These are phyloP conservation scores for Xylaria sp. DNA, from an alignment of 2,329 filamentous ascomycete species.

Conservation along the genomic window DNA sequence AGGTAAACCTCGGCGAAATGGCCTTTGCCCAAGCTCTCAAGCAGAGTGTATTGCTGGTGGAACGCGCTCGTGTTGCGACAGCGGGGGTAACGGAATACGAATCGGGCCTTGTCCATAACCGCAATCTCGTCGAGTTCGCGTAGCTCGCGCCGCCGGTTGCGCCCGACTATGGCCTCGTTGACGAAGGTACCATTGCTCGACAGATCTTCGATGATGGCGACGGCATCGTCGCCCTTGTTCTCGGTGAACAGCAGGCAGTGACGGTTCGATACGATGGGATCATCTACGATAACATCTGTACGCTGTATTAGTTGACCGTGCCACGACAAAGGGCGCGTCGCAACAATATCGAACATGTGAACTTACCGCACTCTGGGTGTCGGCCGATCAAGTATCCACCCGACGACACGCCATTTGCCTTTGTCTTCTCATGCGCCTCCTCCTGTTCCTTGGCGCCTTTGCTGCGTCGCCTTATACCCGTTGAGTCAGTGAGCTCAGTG, in stretches of 20 bases:
- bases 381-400: constrained; percentile 88
- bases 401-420: constrained; percentile 57
- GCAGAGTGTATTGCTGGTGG: constrained; percentile 75
- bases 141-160: constrained; percentile 85
- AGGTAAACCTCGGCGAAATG: constrained; percentile 93
- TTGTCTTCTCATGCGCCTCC: constrained; percentile 56
- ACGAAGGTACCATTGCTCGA: constrained; percentile 97
- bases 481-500: constrained; percentile 38
- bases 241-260: constrained; percentile 66
- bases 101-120: constrained; percentile 77
- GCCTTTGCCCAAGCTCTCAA: constrained; percentile 85
- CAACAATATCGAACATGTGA: not conserved
- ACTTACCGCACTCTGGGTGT: constrained; percentile 87
- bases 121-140: constrained; percentile 87
- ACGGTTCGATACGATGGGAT: constrained; percentile 80
- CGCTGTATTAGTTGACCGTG: constrained; percentile 15
- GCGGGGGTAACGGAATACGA: constrained; percentile 85
- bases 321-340: not conserved
- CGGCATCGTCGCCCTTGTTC: constrained; percentile 52
- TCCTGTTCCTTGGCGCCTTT: constrained; percentile 50
- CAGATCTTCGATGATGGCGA: constrained; percentile 82
- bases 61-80: constrained; percentile 71
- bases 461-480: constrained; percentile 36
- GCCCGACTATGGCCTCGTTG: constrained; percentile 83
- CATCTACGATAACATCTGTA: constrained; percentile 65